Evolutionary conservation across 140 eudicot species (phyloP).

Genomic region (Senecio squalidus): DNA sequence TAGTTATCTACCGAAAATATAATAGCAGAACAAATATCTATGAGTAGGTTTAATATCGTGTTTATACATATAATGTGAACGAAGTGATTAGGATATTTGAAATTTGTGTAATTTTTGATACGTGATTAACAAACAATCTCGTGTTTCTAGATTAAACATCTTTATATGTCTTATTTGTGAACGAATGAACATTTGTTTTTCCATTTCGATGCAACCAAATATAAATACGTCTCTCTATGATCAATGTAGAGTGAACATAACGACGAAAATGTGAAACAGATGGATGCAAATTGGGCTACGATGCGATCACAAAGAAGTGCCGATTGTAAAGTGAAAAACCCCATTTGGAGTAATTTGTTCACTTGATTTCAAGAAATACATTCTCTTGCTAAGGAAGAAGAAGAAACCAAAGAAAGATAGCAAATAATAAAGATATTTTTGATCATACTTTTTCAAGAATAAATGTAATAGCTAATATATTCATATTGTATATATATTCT

Average conservation of each 20-base stretch:
- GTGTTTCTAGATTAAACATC: neutral
- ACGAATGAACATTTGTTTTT: slow-evolving; percentile 14
- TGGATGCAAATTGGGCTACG: slow-evolving; percentile 9
- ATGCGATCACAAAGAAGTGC: neutral
- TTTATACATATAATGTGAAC: neutral
- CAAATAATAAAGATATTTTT: slow-evolving; percentile 11
- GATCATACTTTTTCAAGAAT: slow-evolving; percentile 13
- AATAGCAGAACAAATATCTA: neutral
- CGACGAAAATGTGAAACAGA: slow-evolving; percentile 2
- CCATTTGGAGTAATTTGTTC: slow-evolving; percentile 26
- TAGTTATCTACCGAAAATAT: neutral
- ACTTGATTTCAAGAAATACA: slow-evolving; percentile 19
- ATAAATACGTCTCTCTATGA: neutral
- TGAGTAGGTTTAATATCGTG: no score
- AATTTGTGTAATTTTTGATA: neutral
- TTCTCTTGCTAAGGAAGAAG: slow-evolving; percentile 22
- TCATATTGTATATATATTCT: slow-evolving; percentile 14
- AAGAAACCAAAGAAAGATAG: slow-evolving; percentile 20
- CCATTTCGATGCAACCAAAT: slow-evolving; percentile 7
- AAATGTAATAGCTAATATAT: no score
- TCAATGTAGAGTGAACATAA: neutral
- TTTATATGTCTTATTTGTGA: neutral
- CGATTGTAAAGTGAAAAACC: neutral
- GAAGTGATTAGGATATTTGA: neutral
- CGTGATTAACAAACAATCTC: neutral